Conservation (phyloP, 139 green algal species). For the Chlorella sp. region DNA sequence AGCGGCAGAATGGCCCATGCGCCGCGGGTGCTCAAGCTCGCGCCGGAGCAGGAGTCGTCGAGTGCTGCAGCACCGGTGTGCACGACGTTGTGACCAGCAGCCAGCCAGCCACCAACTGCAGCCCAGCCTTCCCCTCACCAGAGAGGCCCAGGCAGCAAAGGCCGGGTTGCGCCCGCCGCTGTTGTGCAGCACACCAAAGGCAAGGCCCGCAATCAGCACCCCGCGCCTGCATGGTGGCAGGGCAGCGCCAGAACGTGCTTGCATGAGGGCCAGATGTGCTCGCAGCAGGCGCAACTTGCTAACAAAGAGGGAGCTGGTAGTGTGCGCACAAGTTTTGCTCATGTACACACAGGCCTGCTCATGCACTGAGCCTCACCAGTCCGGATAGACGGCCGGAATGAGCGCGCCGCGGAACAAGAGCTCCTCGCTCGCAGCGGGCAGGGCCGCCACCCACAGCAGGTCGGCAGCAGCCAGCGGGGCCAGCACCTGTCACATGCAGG, state of each 20-base stretch:
- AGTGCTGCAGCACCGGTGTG: no score
- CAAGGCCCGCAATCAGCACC: slow-evolving; percentile 64
- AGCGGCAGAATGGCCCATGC: no score
- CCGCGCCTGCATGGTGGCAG: slow-evolving; percentile 57
- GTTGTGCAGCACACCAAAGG: slow-evolving; percentile 85
- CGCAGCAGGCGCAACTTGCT: no score
- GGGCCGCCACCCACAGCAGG: slow-evolving; percentile 60
- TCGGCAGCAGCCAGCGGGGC: slow-evolving; percentile 60
- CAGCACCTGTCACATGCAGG: slow-evolving; percentile 61
- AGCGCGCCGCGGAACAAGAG: slow-evolving; percentile 84
- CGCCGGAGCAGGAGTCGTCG: no score
- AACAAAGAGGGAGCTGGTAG: no score
- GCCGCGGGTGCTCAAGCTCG: no score
- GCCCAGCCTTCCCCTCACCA: slow-evolving; percentile 13
- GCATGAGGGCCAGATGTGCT: no score
- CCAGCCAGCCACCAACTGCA: no score
- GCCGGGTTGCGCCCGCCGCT: slow-evolving; percentile 78
- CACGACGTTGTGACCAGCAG: no score
- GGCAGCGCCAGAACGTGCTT: not conserved
- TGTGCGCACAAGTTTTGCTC: no score
- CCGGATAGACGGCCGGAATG: slow-evolving; percentile 75
- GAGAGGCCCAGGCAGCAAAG: slow-evolving; percentile 81
- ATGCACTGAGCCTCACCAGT: slow-evolving; percentile 53
- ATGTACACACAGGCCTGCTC: no score
- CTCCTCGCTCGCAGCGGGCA: slow-evolving; percentile 78